Evolutionary conservation across 225 moss, liverwort and hornwort species (phyloP), one percentile per base, ranked within the genome.

Genomic region (Physcomitrium patens): DNA sequence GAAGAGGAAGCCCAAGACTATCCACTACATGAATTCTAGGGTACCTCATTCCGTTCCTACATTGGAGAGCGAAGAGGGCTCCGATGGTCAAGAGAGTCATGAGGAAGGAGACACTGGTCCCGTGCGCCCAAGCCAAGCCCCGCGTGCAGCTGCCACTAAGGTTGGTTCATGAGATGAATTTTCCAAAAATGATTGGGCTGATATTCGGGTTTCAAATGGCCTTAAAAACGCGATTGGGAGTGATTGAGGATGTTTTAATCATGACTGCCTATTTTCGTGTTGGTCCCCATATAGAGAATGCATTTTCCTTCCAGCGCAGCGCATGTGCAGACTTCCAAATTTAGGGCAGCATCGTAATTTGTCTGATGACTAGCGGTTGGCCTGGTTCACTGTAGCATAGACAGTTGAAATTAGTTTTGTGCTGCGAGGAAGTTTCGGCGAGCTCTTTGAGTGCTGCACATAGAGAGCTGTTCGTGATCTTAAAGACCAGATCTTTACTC

Each of bases 21-120:
- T 80, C 66, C 85, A 77, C 26, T 85, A 82, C 58, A 88, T 85
- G 57, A 85, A 88, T 75, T 85, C 85, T 76, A 82, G 82, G 77
- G 87, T 87, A 49, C 87, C 87, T n/a, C 84, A 84, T 77, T 65
- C 78, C 3, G 67, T 57, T 14, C 70, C 80, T 6, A 62, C 76
- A 5, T 72, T 78, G 76, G 85, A 88, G 17, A 85, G 77, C 41
- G 88, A 88, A 8, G 85, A 78, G 16, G 80, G 72, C 42, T 85
- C 82, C 56, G 87, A 82, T 10, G 82, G 77, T 37, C 78, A 53
- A 4, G 87, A 80, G 10, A 72, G 80, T 5, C 80, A 72, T 1
- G 85, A 80, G 43, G 77, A 80, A 43, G 78, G n/a, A 9, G 85
- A 80, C 31, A 78, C 80, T 19, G 76, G 42, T 47, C 77, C 65